phyloP scores from a whole-genome alignment of 2,329 filamentous ascomycete genomes.

The Aspergillus melleus region DNA sequence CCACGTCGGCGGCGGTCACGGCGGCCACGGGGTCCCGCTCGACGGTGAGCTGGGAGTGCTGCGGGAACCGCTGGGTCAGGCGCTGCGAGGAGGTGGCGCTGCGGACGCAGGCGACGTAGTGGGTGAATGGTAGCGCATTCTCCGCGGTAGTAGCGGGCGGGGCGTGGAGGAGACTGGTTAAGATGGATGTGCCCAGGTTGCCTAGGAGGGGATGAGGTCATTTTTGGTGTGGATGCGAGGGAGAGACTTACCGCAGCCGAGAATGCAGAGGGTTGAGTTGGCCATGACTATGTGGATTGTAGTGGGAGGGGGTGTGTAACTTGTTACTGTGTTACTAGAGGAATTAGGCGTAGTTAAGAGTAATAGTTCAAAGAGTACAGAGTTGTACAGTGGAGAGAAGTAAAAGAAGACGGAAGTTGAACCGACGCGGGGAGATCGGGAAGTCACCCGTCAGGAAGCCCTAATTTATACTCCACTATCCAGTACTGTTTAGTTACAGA shows the following conservation, averaged over 20 bases:
- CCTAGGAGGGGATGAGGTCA: conserved; percentile 23
- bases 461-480: too few species aligned
- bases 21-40: conserved; percentile 36
- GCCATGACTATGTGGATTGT: background rate
- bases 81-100: conserved; percentile 39
- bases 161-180: conserved; percentile 34
- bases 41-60: conserved; percentile 31
- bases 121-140: conserved; percentile 24
- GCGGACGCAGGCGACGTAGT: conserved; percentile 46
- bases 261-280: conserved; percentile 15
- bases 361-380: too few species aligned
- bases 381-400: too few species aligned
- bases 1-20: conserved; percentile 37
- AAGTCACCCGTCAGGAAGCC: too few species aligned
- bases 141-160: background rate
- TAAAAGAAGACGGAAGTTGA: too few species aligned
- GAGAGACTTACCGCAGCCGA: conserved; percentile 19
- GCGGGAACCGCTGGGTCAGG: conserved; percentile 32
- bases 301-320: too few species aligned
- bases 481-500: too few species aligned
- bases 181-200: conserved; percentile 41
- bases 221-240: background rate
- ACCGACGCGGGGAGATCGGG: too few species aligned
- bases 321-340: too few species aligned
- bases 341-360: too few species aligned